Evolutionary conservation across 2,329 filamentous ascomycete species (phyloP), one percentile per base, ranked within the genome.

Genomic region (Xylariaceae sp.): DNA sequence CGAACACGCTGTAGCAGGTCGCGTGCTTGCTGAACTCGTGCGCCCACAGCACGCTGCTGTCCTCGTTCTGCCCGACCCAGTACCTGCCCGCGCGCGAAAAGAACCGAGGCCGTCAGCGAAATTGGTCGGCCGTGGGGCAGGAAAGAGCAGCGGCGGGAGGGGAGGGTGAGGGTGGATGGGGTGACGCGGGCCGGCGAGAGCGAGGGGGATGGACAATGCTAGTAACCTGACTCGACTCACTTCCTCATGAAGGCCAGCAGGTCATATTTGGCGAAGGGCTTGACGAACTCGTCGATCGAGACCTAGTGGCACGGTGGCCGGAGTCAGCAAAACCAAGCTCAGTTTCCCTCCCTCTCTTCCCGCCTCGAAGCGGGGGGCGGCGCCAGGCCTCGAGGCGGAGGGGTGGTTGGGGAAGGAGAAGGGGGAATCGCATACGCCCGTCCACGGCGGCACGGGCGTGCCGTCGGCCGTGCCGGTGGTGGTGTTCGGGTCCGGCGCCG

Each of bases 11-110:
- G 62, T 63, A 82, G 64, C 78, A 83, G 11, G 77, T 82, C 3
- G 68, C 77, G 56, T 80, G 77, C 62, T 82, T 82, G 58, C 64
- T 69, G 61, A 77, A 81, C 51, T 82, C 77, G 60, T 81, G 77
- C 24, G 58, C 77, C 77, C 77, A 82, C 58, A 83, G 73, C 21
- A 70, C 64, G 32, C 60, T 53, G 57, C 77, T 81, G 11, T 68
- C 63, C 31, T 68, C 65, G 39, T 60, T 59, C 43, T 74, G 72
- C 30, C 67, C 67, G 43, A 80, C 65, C 79, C 78, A 83, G 66
- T 67, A 70, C 10, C 40, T 51, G 32, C 11, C 8, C 21, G 21
- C 21, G 21, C 21, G 21, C 21, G 21, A 12, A n/a, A n/a, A n/a
- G n/a, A n/a, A n/a, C n/a, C n/a, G n/a, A n/a, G n/a, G n/a, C n/a